Evolutionary conservation across 2,329 filamentous ascomycete genomes (phyloP).

Genomic region (Cladosporium sp.): DNA sequence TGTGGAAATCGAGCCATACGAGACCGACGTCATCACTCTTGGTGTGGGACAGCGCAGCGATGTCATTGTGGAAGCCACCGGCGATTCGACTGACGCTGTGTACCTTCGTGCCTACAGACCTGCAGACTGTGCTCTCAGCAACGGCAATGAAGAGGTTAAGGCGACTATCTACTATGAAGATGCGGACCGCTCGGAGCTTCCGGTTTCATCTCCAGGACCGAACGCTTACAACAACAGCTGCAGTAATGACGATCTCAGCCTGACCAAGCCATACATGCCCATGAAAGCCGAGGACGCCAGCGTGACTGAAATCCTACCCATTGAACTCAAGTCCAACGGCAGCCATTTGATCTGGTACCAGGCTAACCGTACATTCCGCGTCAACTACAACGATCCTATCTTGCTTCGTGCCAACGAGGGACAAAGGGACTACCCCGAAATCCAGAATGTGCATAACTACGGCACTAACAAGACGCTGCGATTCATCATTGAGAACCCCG

Average conservation of each 20-base stretch:
- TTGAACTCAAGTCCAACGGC: conserved; percentile 45
- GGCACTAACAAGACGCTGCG: conserved; percentile 41
- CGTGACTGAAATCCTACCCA: conserved; percentile 43
- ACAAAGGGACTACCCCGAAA: conserved; percentile 22
- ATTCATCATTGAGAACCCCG: conserved; percentile 42
- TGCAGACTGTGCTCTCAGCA: conserved; percentile 39
- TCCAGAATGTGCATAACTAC: conserved; percentile 44
- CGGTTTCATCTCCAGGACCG: conserved; percentile 33
- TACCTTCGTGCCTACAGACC: conserved; percentile 40
- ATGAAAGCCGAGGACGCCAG: conserved; percentile 43
- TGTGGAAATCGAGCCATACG: conserved; percentile 45
- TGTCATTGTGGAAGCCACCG: conserved; percentile 39
- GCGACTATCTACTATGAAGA: conserved; percentile 67
- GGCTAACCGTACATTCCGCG: conserved; percentile 54
- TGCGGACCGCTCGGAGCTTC: conserved; percentile 52
- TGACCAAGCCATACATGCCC: conserved; percentile 56
- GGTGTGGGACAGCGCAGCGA: conserved; percentile 46
- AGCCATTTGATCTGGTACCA: conserved; percentile 56
- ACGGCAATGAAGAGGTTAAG: conserved; percentile 44
- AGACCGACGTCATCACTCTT: conserved; percentile 40
- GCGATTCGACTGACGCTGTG: conserved; percentile 33
- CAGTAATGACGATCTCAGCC: conserved; percentile 57
- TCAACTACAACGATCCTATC: conserved; percentile 45
- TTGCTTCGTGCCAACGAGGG: conserved; percentile 39
- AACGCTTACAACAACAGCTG: conserved; percentile 51